phyloP scores from a whole-genome alignment of 2,329 filamentous ascomycete species.

The Tolypocladium ovalisporum region DNA sequence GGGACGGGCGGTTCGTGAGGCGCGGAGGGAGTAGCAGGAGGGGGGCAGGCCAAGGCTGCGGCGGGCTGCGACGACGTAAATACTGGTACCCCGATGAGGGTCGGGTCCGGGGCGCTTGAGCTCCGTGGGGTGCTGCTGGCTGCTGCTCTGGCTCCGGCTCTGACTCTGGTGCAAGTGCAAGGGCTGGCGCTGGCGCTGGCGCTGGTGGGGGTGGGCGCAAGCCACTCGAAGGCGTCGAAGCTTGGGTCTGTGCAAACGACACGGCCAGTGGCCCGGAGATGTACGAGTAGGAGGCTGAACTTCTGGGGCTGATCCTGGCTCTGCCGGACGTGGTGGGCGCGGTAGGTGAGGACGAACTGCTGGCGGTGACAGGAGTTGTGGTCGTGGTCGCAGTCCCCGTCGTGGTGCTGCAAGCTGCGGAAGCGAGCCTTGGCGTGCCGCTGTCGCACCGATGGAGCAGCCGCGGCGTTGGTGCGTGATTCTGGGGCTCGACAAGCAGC shows the following conservation, averaged over 20 bases:
- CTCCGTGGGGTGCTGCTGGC: background rate
- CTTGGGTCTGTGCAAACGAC: background rate
- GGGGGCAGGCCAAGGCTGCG: background rate
- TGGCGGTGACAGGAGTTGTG: background rate
- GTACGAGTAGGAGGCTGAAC: background rate
- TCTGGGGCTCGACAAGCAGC: background rate
- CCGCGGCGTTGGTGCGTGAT: background rate
- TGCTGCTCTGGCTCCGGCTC: background rate
- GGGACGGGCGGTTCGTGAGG: background rate
- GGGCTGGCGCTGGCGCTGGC: background rate
- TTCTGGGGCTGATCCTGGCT: background rate
- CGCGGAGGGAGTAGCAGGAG: background rate
- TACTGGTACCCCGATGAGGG: background rate
- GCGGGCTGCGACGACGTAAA: constrained; percentile 1
- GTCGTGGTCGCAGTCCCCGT: background rate
- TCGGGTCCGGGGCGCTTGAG: background rate
- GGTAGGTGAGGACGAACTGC: background rate
- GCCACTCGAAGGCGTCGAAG: background rate
- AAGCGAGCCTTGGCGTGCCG: background rate
- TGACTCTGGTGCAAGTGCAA: too few relatives aligned
- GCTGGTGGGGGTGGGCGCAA: background rate
- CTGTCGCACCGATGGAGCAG: background rate
- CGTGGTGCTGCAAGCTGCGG: background rate
- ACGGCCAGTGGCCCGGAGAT: background rate
- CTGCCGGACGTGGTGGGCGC: background rate